Percentiles rank a stretch among this genome's conserved stretches.
phyloP scores from a whole-genome alignment of 495 filamentous ascomycete species.

The Aspergillus kassunensis region DNA sequence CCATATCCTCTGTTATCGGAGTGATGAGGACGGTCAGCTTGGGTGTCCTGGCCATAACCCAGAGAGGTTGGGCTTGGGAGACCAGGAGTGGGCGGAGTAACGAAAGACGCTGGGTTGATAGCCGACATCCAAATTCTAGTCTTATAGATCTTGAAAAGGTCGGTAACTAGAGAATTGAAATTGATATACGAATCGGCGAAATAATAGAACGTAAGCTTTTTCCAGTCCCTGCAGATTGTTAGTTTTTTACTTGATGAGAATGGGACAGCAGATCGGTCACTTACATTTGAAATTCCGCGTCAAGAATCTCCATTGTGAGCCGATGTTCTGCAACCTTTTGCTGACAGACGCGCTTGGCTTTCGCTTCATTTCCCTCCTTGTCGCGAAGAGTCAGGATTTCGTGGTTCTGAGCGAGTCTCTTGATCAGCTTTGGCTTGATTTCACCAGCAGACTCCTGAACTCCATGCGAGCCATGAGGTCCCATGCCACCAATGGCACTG shows the following conservation, averaged over 20 bases:
- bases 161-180: conserved; percentile 94
- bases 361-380: conserved; percentile 96
- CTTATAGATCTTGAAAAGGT: conserved; percentile 98
- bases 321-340: conserved; percentile 93
- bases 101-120: conserved; percentile 96
- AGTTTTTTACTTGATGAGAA: neutral
- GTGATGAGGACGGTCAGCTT: conserved; percentile 32
- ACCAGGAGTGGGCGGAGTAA: conserved; percentile 67
- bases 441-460: conserved; percentile 74
- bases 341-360: conserved; percentile 93
- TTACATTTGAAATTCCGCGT: conserved; percentile 99
- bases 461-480: conserved; percentile 63
- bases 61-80: conserved; percentile 48
- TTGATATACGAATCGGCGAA: conserved; percentile 98
- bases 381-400: conserved; percentile 84
- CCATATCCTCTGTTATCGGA: conserved; percentile 32
- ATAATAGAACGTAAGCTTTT: conserved; percentile 98
- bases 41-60: conserved; percentile 32
- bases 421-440: conserved; percentile 92
- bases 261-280: conserved; percentile 28
- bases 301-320: conserved; percentile 95
- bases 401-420: conserved; percentile 84
- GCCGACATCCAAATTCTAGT: conserved; percentile 99
- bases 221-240: conserved; percentile 74
- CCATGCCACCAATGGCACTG: conserved; percentile 72